phyloP scores from a whole-genome alignment of 306 rosid species.

The Casuarina equisetifolia region DNA sequence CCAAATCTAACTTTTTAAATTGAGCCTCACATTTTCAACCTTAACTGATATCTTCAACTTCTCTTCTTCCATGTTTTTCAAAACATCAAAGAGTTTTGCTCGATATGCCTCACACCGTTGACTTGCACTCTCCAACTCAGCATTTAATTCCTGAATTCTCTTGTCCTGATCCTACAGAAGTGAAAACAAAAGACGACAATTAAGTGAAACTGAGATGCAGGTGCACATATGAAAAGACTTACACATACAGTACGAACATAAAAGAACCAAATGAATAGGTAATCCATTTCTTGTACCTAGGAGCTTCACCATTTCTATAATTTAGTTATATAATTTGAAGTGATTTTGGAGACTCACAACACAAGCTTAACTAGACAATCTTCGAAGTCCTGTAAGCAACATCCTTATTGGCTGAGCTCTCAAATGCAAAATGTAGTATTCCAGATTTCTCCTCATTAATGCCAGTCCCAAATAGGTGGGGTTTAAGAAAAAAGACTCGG shows the following conservation, averaged over 20 bases:
- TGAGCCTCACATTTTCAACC: conserved; percentile 41
- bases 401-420: not conserved
- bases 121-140: conserved; percentile 33
- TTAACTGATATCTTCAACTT: conserved; percentile 38
- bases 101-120: conserved; percentile 40
- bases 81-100: conserved; percentile 30
- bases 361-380: not conserved
- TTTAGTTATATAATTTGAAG: not conserved
- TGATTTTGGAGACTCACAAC: not conserved
- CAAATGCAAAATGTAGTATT: not conserved
- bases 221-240: not conserved
- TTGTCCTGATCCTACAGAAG: conserved; percentile 38
- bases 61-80: conserved; percentile 47
- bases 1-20: conserved; percentile 22
- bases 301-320: not conserved
- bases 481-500: not conserved
- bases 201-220: not conserved
- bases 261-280: not conserved
- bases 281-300: not conserved
- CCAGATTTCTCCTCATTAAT: not conserved
- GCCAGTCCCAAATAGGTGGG: not conserved
- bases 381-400: not conserved
- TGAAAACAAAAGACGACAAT: not conserved
- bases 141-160: conserved; percentile 32
- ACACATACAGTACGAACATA: not conserved